Base-by-base conservation (phyloP, 805 yeast genomes). In the Torulaspora quercuum region DNA sequence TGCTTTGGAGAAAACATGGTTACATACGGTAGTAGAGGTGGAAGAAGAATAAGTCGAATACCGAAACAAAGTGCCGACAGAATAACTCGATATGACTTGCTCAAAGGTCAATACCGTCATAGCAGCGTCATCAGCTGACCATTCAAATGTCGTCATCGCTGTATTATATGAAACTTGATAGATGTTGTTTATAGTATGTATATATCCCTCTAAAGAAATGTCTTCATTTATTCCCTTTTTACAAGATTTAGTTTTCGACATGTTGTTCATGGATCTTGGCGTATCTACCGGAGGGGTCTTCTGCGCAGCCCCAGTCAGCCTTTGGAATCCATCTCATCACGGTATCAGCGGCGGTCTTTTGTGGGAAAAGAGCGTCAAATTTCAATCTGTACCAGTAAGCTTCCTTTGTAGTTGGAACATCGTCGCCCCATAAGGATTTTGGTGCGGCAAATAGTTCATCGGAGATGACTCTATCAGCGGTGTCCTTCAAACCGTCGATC, bases 291-390 rank as follows among this genome's bases (percentile, higher is more conserved):
- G 95, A 84, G 37, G 99, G 99, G 68, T 92, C 99, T 56, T 82
- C 95, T 59, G 89, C 88, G 70, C 98, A 92, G 51, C 99, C 99
- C 99, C 99, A 92, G 67, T 92, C 98, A 46, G 97, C 97, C 76
- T 92, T 92, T 63, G 99, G 99, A 67, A 92, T 69, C 99, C 99
- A 92, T 76, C 98, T 83, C 97, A 86, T 88, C 43, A 92, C 99
- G 12, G 98, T 92, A 25, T 79, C 70, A 42, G 95, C 97, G 48
- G 95, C 98, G 49, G 96, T 92, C 66, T 79, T 73, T 55, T 81
- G 80, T 44, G 89, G 84, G 83, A 88, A 92, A 55, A 86, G 68
- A 57, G 84, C 94, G 67, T 92, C 98, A 57, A 92, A 92, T 75
- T 88, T 85, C 61, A 82, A 75, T 76, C 99, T 82, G 78, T 92